phyloP scores from a whole-genome alignment of 75 land plant genomes.

The Adiantum capillusveneris region DNA sequence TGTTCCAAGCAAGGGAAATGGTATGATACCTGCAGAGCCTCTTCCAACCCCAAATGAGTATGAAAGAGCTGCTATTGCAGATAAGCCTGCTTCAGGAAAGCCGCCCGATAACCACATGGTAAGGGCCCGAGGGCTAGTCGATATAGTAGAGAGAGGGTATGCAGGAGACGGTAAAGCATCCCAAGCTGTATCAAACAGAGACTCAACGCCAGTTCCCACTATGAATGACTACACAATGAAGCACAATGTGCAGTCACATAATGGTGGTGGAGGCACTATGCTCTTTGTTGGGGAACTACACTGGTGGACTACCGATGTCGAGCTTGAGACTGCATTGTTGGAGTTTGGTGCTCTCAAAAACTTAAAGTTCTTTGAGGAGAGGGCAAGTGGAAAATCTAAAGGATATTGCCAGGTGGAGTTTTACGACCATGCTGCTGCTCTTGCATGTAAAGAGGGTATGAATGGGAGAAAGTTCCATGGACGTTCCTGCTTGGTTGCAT shows the following conservation, averaged over 20 bases:
- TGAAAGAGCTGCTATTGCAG: neutral
- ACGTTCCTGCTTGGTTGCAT: slow-evolving; percentile 76
- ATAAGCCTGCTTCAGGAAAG: neutral
- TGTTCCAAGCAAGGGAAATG: neutral
- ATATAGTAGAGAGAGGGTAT: neutral
- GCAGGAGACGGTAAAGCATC: neutral
- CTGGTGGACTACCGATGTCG: slow-evolving; percentile 99
- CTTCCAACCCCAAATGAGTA: too few relatives aligned
- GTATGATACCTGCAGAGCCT: neutral
- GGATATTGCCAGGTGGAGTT: slow-evolving; percentile 92
- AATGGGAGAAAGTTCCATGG: slow-evolving; percentile 87
- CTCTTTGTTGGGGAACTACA: slow-evolving; percentile 88
- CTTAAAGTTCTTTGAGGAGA: slow-evolving; percentile 88
- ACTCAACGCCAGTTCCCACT: slow-evolving; percentile 8
- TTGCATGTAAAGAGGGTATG: slow-evolving; percentile 88
- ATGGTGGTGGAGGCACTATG: slow-evolving; percentile 43
- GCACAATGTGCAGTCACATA: slow-evolving; percentile 6
- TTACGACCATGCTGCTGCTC: slow-evolving; percentile 54
- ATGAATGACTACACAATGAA: slow-evolving; percentile 3
- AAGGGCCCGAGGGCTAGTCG: neutral
- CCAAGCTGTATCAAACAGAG: slow-evolving; percentile 15
- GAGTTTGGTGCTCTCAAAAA: slow-evolving; percentile 82
- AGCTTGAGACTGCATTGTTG: slow-evolving; percentile 59
- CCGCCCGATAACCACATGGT: neutral
- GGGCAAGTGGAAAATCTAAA: slow-evolving; percentile 91